Percentiles rank a stretch among this genome's conserved stretches.
Evolutionary conservation across 768 basidiomycete species (phyloP).

Genomic region (Leucocoprinus leucothites): DNA sequence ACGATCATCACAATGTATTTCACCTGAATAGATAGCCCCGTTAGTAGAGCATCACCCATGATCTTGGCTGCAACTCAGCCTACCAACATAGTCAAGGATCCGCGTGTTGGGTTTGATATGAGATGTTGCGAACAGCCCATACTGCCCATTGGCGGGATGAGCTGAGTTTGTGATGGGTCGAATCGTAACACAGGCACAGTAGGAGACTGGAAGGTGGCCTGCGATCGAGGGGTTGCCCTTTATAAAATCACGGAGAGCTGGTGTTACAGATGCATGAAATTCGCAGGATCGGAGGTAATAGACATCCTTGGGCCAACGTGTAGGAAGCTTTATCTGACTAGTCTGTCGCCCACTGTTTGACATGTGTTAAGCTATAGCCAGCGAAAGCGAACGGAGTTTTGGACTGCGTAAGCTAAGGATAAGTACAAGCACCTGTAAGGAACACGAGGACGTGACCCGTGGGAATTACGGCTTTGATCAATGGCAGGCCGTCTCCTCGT

Average conservation of each 20-base stretch:
- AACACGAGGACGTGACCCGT: conserved; percentile 17
- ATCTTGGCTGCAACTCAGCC: not conserved
- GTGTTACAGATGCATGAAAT: conserved; percentile 21
- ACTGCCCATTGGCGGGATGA: conserved; percentile 80
- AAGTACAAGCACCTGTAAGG: too few species aligned
- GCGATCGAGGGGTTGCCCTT: conserved; percentile 18
- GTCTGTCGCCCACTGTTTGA: not conserved
- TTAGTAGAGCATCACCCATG: not conserved
- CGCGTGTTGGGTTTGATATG: conserved; percentile 65
- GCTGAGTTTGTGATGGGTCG: conserved; percentile 46
- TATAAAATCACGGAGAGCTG: conserved; percentile 37
- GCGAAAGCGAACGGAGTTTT: not conserved
- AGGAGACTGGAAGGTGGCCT: conserved; percentile 5
- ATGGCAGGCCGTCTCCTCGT: conserved; percentile 11
- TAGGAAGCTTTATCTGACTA: not conserved
- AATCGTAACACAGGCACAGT: conserved; percentile 45
- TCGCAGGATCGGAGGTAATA: conserved; percentile 6
- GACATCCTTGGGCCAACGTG: conserved; percentile 8
- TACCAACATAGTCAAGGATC: conserved; percentile 73
- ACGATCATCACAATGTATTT: conserved; percentile 78
- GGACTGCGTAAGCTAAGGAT: not conserved
- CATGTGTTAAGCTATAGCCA: not conserved
- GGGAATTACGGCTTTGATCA: conserved; percentile 23
- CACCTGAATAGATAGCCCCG: conserved; percentile 38
- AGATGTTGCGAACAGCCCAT: conserved; percentile 75